Evolutionary conservation across 2,329 filamentous ascomycete species (phyloP).

Genomic region (Raffaelea ambrosiae): DNA sequence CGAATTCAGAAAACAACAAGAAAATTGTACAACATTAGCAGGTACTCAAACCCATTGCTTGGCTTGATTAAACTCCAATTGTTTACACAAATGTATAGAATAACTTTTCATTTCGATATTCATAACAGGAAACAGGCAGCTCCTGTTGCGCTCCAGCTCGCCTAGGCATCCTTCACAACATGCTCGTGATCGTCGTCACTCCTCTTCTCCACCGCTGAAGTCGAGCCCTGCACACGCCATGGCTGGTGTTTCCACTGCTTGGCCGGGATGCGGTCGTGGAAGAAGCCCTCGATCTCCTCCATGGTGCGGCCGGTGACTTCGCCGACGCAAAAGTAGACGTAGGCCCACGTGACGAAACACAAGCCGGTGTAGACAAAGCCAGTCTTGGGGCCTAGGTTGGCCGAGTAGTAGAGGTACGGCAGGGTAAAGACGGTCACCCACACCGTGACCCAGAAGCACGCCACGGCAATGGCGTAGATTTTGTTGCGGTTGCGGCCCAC

Average conservation of each 20-base stretch:
- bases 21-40: no score
- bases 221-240: not conserved
- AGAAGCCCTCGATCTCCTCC: constrained; percentile 2
- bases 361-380: constrained; percentile 1
- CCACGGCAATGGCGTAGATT: constrained; percentile 33
- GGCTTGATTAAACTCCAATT: no score
- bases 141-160: no score
- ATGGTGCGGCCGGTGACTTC: constrained; percentile 1
- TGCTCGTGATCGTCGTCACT: no score
- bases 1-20: no score
- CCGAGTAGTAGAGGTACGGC: constrained; percentile 3
- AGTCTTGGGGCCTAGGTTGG: constrained; percentile 1
- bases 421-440: constrained; percentile 23
- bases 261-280: constrained; percentile 1
- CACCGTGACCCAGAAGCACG: constrained; percentile 32
- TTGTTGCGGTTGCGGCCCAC: constrained; percentile 39
- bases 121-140: no score
- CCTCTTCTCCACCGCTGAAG: no score
- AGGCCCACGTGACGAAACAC: not conserved
- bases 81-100: no score
- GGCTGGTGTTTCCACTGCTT: not conserved
- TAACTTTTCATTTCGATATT: no score
- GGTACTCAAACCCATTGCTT: no score
- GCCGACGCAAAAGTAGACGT: constrained; percentile 3
- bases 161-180: no score